A percentile compares a stretch with the other conserved stretches of the same genome.
Evolutionary conservation across 495 filamentous ascomycete genomes (phyloP).

Genomic region (Penicillium herquei): DNA sequence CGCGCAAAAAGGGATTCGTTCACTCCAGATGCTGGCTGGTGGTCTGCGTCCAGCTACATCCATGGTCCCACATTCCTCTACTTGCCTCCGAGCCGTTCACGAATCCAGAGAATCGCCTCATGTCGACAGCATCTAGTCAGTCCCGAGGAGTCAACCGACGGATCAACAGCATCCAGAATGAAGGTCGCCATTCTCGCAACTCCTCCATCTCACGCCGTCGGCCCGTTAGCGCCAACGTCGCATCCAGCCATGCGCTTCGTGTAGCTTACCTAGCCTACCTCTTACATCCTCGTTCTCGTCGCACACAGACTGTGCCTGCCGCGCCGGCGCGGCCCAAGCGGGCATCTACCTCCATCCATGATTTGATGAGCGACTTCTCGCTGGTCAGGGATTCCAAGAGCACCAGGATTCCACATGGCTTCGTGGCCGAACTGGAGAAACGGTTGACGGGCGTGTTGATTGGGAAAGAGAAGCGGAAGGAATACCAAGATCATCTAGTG

Average conservation of each 20-base stretch:
- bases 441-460: slow-evolving; percentile 64
- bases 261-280: slow-evolving; percentile 92
- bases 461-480: slow-evolving; percentile 69
- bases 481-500: slow-evolving; percentile 73
- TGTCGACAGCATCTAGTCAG: slow-evolving; percentile 56
- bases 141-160: slow-evolving; percentile 55
- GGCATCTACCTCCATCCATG: slow-evolving; percentile 68
- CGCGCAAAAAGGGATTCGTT: slow-evolving; percentile 1
- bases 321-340: slow-evolving; percentile 60
- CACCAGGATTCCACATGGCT: slow-evolving; percentile 77
- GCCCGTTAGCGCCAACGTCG: slow-evolving; percentile 63
- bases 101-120: slow-evolving; percentile 29
- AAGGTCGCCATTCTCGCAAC: slow-evolving; percentile 50
- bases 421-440: slow-evolving; percentile 67
- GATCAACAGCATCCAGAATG: slow-evolving; percentile 56
- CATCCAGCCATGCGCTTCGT: slow-evolving; percentile 85
- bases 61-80: slow-evolving; percentile 41
- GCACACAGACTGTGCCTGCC: slow-evolving; percentile 75
- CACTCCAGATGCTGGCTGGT: slow-evolving; percentile 23
- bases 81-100: slow-evolving; percentile 22
- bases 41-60: slow-evolving; percentile 26
- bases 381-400: slow-evolving; percentile 72
- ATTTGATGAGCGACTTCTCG: slow-evolving; percentile 72
- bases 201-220: slow-evolving; percentile 50
- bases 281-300: slow-evolving; percentile 82